These are phyloP conservation scores for Ocimum tenuiflorum DNA, from an alignment of 257 asterid species.

Conservation along the genomic window DNA sequence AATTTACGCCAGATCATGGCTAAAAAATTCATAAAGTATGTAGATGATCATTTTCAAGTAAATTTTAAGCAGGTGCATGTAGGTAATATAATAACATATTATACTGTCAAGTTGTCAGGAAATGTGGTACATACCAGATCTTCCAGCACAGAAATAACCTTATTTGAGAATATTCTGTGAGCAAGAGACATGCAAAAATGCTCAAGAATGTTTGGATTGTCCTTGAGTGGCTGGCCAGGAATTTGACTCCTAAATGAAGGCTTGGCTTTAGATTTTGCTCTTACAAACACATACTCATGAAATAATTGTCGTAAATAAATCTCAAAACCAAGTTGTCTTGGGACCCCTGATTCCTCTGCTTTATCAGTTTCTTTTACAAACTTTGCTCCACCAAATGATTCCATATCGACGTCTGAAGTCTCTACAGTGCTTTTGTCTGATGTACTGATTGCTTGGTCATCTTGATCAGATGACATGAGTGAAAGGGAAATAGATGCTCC, in stretches of 20 bases:
- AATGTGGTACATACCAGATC: constrained; percentile 54
- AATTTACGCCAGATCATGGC: not conserved
- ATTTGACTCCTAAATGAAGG: constrained; percentile 40
- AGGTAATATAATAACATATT: not conserved
- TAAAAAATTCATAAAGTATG: not conserved
- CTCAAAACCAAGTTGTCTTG: constrained; percentile 63
- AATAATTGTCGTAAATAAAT: constrained; percentile 75
- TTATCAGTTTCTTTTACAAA: constrained; percentile 33
- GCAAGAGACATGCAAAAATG: constrained; percentile 89
- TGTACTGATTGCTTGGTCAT: constrained; percentile 30
- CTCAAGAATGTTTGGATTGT: constrained; percentile 59
- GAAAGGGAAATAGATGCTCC: constrained; percentile 74
- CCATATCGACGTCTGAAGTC: constrained; percentile 29
- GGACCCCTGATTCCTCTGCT: constrained; percentile 42
- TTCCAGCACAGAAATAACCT: constrained; percentile 70
- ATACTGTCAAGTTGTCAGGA: constrained; percentile 3
- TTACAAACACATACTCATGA: constrained; percentile 84
- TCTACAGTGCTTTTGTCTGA: constrained; percentile 31
- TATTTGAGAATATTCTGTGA: constrained; percentile 89
- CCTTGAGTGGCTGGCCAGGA: constrained; percentile 55
- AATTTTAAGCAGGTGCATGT: not conserved
- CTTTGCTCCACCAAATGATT: constrained; percentile 35
- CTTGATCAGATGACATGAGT: constrained; percentile 54
- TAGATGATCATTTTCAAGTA: not conserved
- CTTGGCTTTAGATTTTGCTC: constrained; percentile 52